A percentile compares a stretch with the other conserved stretches of the same genome.
Evolutionary conservation across 805 yeast species (phyloP).

Genomic region (Ogataea glucozyma): DNA sequence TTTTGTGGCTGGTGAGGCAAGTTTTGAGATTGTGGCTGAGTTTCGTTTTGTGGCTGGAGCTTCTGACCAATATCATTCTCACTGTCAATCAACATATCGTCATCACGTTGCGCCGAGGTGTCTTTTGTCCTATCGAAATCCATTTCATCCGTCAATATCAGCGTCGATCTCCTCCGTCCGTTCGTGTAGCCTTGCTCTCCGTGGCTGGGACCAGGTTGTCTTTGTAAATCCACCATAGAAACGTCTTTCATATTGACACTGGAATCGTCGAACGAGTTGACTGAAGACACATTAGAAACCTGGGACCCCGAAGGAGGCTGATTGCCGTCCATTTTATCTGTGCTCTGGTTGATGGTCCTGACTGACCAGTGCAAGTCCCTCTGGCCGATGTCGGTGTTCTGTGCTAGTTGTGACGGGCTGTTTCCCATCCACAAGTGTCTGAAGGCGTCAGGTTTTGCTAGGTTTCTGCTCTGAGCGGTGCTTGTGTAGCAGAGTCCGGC

Average conservation of each 20-base stretch:
- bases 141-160: conserved; percentile 68
- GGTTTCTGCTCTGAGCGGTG: background rate
- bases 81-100: conserved; percentile 31
- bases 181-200: conserved; percentile 7
- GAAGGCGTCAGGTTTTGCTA: background rate
- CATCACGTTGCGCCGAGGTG: conserved; percentile 33
- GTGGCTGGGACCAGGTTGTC: conserved; percentile 12
- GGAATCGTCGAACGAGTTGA: conserved; percentile 16
- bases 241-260: conserved; percentile 31
- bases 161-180: conserved; percentile 63
- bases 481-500: background rate
- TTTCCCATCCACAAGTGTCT: conserved; percentile 8
- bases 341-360: conserved; percentile 4
- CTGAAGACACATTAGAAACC: conserved; percentile 10
- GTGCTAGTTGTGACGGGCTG: conserved; percentile 7
- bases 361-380: conserved; percentile 3
- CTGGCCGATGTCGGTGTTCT: conserved; percentile 1
- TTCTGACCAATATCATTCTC: conserved; percentile 30
- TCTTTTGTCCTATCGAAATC: conserved; percentile 54
- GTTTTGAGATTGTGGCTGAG: conserved; percentile 17
- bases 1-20: conserved; percentile 4
- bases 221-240: conserved; percentile 37
- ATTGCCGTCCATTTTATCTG: conserved; percentile 10
- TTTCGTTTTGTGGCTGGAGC: no score
- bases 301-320: conserved; percentile 10